Evolutionary conservation across 345 rosid species (phyloP), one percentile per base, ranked within the genome.

Genomic region (Murraya koenigii): DNA sequence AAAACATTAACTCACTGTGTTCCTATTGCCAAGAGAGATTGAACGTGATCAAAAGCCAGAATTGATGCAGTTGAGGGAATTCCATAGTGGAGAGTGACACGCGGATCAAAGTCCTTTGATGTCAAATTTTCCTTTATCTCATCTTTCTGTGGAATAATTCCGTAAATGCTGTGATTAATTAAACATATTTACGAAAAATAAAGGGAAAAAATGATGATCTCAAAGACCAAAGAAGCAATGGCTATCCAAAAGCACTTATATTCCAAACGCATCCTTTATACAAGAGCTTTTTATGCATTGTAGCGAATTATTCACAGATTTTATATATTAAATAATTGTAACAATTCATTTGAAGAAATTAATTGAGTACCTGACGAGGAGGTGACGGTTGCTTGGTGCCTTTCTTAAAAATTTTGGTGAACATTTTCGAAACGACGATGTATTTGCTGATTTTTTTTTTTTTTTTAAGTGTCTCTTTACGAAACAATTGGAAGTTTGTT

Each of bases 21-120:
- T 77, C 91, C 98, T 55, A 91, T 80, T 54, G 98, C 99, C 79
- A 95, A 78, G 32, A 95, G 90, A 72, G 91, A 77, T 68, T 95
- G 99, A 74, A 91, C 76, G 23, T 90, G 86, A 70, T 95, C 99
- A 75, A 91, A 86, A 71, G 98, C 93, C 59, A 95, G 87, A 81
- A 91, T 83, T 14, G 98, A 92, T 8, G 97, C 90, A 8, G 99
- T 89, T 1, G 91, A 84, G 8, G 99, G 99, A 49, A 95, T 82
- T 35, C 97, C 98, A 83, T 85, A 89, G 82, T 95, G 99, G 74
- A 90, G 19, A 64, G 81, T 74, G 65, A 90, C 35, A 44, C 80
- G 88, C 2, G 93, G 90, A 74, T 89, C 82, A 85, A 95, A 74
- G 69, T 93, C 91, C 67, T 79, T 71, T 22, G 75, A 41, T 41